These are phyloP conservation scores for Globisporangium cylindrosporum DNA, from an alignment of 352 stramenopile species.

Conservation along the genomic window DNA sequence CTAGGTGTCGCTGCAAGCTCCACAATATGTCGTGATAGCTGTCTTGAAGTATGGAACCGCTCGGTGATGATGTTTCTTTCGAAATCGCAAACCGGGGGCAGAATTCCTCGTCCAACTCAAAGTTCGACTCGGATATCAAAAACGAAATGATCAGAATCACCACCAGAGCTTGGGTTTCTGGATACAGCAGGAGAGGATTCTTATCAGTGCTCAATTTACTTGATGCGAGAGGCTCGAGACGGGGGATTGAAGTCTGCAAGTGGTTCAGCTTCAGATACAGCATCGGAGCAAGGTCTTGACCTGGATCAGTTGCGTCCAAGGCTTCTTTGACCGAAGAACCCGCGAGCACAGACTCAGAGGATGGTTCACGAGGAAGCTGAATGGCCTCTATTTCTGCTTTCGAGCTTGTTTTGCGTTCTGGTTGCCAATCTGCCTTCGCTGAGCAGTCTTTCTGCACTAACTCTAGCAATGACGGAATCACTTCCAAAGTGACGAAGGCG, in stretches of 20 bases:
- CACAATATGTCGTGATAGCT: slow-evolving; percentile 34
- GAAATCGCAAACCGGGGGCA: slow-evolving; percentile 38
- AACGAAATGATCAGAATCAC: slow-evolving; percentile 30
- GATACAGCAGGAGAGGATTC: slow-evolving; percentile 8
- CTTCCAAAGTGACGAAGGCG: slow-evolving; percentile 22
- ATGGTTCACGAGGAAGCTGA: not conserved
- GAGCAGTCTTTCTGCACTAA: slow-evolving; percentile 11
- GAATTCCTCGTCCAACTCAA: slow-evolving; percentile 33
- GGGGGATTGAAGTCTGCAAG: slow-evolving; percentile 3
- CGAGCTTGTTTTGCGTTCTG: slow-evolving; percentile 1
- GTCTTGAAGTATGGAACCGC: not conserved
- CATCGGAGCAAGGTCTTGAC: not conserved
- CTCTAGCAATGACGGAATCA: slow-evolving; percentile 24
- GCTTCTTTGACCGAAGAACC: not conserved
- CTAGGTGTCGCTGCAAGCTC: slow-evolving; percentile 42
- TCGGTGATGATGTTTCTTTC: not conserved
- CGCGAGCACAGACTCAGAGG: not conserved
- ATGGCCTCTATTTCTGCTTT: not conserved
- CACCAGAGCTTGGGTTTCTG: slow-evolving; percentile 26
- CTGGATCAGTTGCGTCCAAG: not conserved
- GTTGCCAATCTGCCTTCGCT: not conserved
- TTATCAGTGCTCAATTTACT: no score
- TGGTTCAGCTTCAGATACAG: slow-evolving; percentile 11
- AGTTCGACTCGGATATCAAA: slow-evolving; percentile 30
- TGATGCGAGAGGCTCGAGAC: not conserved